Conservation (phyloP, 2,329 filamentous ascomycete genomes). For the Monilinia vaccinii-corymbosi region DNA sequence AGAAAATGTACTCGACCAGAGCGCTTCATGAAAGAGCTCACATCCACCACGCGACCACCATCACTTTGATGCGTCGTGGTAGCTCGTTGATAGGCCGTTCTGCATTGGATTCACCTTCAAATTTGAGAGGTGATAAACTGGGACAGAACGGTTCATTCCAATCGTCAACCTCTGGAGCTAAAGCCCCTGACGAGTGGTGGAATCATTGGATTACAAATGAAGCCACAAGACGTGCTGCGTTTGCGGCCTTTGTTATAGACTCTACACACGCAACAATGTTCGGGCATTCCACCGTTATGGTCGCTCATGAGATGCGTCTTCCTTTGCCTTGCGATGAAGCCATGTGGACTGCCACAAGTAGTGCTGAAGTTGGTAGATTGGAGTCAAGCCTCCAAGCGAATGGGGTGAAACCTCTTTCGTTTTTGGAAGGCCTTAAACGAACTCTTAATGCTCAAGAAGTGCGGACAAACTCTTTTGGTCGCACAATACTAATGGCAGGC, state of each 20-base stretch:
- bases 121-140: slow-evolving; percentile 40
- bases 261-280: slow-evolving; percentile 98
- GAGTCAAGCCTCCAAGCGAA: slow-evolving; percentile 73
- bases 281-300: slow-evolving; percentile 93
- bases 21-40: slow-evolving; percentile 89
- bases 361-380: slow-evolving; percentile 74
- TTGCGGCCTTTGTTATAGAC: slow-evolving; percentile 90
- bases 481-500: slow-evolving; percentile 89
- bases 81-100: slow-evolving; percentile 83
- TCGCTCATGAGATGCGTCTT: slow-evolving; percentile 87
- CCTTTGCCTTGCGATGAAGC: slow-evolving; percentile 88
- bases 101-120: slow-evolving; percentile 74
- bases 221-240: slow-evolving; percentile 79
- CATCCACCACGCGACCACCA: slow-evolving; percentile 91
- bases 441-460: slow-evolving; percentile 81
- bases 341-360: slow-evolving; percentile 83
- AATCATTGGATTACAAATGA: slow-evolving; percentile 93
- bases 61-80: slow-evolving; percentile 90
- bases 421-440: slow-evolving; percentile 83
- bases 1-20: slow-evolving; percentile 95
- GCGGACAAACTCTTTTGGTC: slow-evolving; percentile 84
- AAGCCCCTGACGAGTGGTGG: slow-evolving; percentile 86
- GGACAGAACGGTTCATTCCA: slow-evolving; percentile 46
- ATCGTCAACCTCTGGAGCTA: slow-evolving; percentile 53
- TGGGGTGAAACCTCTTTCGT: slow-evolving; percentile 75